A percentile compares a stretch with the other conserved stretches of the same genome.
Evolutionary conservation across 306 rosid genomes (phyloP).

Genomic region (Pyrus betulifolia): DNA sequence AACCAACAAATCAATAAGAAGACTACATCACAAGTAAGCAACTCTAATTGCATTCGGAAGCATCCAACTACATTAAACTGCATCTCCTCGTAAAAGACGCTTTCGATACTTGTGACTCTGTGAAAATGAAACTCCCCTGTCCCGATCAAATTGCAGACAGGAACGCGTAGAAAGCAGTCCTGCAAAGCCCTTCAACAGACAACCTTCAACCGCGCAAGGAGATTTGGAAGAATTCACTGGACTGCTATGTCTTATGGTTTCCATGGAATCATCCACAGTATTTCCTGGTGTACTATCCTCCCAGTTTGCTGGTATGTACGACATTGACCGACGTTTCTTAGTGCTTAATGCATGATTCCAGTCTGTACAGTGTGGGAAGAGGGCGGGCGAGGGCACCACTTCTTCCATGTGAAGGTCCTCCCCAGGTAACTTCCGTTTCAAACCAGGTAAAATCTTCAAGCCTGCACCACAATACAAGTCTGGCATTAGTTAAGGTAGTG

Average conservation of each 20-base stretch:
- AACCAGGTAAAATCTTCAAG: slow-evolving; percentile 39
- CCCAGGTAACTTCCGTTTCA: slow-evolving; percentile 66
- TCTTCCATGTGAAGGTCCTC: slow-evolving; percentile 40
- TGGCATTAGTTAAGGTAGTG: neutral
- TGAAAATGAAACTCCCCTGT: slow-evolving; percentile 48
- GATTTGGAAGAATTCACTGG: slow-evolving; percentile 59
- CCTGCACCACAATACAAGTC: slow-evolving; percentile 38
- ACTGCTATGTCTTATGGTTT: slow-evolving; percentile 36
- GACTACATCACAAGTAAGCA: neutral
- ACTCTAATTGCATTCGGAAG: neutral
- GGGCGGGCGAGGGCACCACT: slow-evolving; percentile 24
- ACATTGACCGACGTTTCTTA: slow-evolving; percentile 42
- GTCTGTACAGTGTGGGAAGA: slow-evolving; percentile 16
- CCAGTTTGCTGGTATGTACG: slow-evolving; percentile 18
- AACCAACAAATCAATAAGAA: neutral
- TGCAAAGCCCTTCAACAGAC: slow-evolving; percentile 77
- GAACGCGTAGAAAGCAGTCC: slow-evolving; percentile 63
- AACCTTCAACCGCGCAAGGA: slow-evolving; percentile 86
- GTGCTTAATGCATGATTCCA: slow-evolving; percentile 19
- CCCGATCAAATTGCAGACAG: slow-evolving; percentile 44
- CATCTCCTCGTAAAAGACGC: neutral
- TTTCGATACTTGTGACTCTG: slow-evolving; percentile 4
- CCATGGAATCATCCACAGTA: slow-evolving; percentile 40
- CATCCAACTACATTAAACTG: neutral
- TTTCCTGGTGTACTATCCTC: slow-evolving; percentile 30